Base-by-base conservation (phyloP, 352 stramenopile species). In the Lagenidium giganteum region DNA sequence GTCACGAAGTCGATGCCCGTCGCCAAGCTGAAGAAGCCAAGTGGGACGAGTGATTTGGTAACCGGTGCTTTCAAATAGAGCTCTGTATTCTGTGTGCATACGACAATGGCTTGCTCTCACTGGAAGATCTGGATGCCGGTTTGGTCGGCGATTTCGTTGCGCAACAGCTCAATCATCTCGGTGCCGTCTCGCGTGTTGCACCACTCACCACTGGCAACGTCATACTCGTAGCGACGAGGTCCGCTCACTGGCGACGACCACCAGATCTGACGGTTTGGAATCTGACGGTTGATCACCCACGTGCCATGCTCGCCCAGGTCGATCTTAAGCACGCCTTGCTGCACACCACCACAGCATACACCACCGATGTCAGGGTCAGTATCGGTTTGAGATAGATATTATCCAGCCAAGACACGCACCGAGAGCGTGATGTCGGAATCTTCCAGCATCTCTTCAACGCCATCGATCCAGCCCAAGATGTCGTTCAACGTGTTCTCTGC, bases 221-320 rank as follows among this genome's bases (percentile, higher is more conserved):
- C 71, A 48, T 80, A 95, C 60, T 96, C 81, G 57, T 95, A 97
- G 25, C 87, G 79, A 60, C 89, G 89, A 20, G 88, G 88, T 3
- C 87, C 87, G 61, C 86, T 91, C 51, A 98, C 75, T 3, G 96
- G 96, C 45, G 93, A 98, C 6, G 91, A 98, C 94, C 93, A 98
- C 93, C 93, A 98, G 45, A 98, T 92, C 64, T 98, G 95, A 28
- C 83, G 75, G 72, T 98, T 99, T 4, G 96, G 96, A 28, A 95
- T 96, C 63, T 99, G 96, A 55, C 97, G 97, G 69, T 99, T 99
- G 49, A 99, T 80, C 23, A 99, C 96, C 86, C 90, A 99, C 34
- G 91, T 97, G 46, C 95, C 94, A 55, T 96, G 69, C 20, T 93
- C 77, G 31, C 90, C 92, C 20, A 99, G 67, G 33, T 93, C 82